Evolutionary conservation across 1,139 yeast genomes (phyloP).

Genomic region (Zygosaccharomyces sapae): DNA sequence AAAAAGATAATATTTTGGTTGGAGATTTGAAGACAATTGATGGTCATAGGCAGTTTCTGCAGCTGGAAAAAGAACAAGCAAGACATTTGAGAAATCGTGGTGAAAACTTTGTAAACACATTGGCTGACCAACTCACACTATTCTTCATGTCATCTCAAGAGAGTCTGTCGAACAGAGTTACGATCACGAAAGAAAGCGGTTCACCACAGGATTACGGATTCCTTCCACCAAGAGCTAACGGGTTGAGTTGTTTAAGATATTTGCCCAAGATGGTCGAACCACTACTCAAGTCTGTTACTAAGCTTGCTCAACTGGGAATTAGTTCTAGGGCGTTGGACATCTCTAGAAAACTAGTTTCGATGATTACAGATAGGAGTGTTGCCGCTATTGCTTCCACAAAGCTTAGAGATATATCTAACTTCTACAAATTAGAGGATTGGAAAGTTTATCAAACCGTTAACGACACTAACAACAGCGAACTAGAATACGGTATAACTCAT

Average conservation of each 20-base stretch:
- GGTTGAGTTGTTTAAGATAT: constrained; percentile 51
- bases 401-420: constrained; percentile 45
- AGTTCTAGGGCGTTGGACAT: constrained; percentile 39
- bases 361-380: constrained; percentile 42
- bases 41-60: constrained; percentile 30
- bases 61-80: constrained; percentile 39
- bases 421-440: constrained; percentile 46
- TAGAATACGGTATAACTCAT: constrained; percentile 44
- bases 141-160: constrained; percentile 40
- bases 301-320: constrained; percentile 43
- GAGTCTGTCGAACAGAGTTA: constrained; percentile 23
- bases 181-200: constrained; percentile 26
- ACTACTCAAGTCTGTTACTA: constrained; percentile 42
- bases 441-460: constrained; percentile 28
- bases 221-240: constrained; percentile 57
- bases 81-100: constrained; percentile 39
- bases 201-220: constrained; percentile 45
- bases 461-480: constrained; percentile 13
- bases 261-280: constrained; percentile 42
- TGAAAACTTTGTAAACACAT: constrained; percentile 35
- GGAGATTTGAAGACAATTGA: constrained; percentile 29
- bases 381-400: constrained; percentile 48
- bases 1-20: constrained; percentile 39
- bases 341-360: constrained; percentile 38
- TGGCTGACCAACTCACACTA: constrained; percentile 37